phyloP scores from a whole-genome alignment of 164 flowering plant genomes.

The Cinnamomum micranthum region DNA sequence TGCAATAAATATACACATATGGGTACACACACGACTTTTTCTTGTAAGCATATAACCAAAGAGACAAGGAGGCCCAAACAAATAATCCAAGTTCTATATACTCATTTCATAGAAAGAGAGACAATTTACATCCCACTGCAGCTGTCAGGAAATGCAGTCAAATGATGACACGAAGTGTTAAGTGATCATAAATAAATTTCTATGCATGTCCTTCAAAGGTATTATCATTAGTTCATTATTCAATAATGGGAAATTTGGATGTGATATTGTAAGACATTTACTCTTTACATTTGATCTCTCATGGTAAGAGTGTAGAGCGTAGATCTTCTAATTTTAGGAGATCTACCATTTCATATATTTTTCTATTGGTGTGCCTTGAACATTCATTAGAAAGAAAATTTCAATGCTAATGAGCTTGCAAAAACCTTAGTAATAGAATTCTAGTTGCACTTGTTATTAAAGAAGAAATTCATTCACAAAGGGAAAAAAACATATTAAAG shows the following conservation, averaged over 20 bases:
- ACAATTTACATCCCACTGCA: background rate
- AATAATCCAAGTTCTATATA: background rate
- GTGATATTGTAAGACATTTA: no score
- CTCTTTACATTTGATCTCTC: no score
- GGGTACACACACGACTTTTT: background rate
- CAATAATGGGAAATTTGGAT: background rate
- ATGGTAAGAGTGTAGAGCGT: no score
- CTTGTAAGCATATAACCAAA: background rate
- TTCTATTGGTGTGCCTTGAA: background rate
- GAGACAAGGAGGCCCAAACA: background rate
- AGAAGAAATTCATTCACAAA: no score
- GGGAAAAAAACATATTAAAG: no score
- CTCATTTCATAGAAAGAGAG: background rate
- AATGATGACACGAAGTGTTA: background rate
- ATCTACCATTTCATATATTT: no score
- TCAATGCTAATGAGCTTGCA: background rate
- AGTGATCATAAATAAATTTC: background rate
- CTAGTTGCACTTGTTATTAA: background rate
- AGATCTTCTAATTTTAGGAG: no score
- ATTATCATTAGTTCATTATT: no score
- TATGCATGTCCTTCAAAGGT: background rate
- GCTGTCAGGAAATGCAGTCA: background rate
- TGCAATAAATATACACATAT: no score
- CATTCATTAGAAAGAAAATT: background rate
- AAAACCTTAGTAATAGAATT: no score